Evolutionary conservation across 1,284 basidiomycete genomes (phyloP), one percentile per base, ranked within the genome.

Genomic region (Cutaneotrichosporon cyanovorans): DNA sequence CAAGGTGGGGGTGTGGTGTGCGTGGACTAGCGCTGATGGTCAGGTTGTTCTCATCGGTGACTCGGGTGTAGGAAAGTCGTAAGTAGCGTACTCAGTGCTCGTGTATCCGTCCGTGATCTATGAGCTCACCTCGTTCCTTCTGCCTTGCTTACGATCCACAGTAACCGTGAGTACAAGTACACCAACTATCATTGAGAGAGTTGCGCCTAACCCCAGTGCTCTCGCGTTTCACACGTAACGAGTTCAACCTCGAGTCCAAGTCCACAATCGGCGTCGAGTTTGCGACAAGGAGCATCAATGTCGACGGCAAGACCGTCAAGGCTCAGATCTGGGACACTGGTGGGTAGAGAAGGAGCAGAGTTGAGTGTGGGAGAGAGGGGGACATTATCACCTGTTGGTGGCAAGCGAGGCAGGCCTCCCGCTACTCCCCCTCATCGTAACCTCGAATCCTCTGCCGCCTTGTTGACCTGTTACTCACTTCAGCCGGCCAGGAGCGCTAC

Each of bases 261-360:
- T 95, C 91, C 54, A 98, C 93, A 19, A 98, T 99, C 72, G 93
- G 93, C 50, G 95, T 99, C 63, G 95, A 99, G 74, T 98, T 99
- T 68, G 93, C 93, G 9, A 97, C 93, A 40, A 81, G 95, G 64
- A 90, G 89, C 40, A 90, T 93, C 72, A 85, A 81, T 57, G 88
- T 97, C 15, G 93, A 97, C 71, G 82, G 83, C 37, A 99, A 99
- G 82, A 95, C 85, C 5, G 81, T 99, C 63, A 98, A 98, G 76
- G 93, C 93, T 23, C 93, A 99, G 75, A 97, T 99, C 63, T 99
- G 93, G 93, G 95, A 99, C 75, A 97, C 91, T 63, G 87, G 87
- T 87, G 52, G 56, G 78, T 73, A n/a, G 22, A 12, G 21, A 18
- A 7, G 35, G 18, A 15, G 12, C 10, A 14, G 12, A 20, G 10